Evolutionary conservation across 2,329 filamentous ascomycete genomes (phyloP), one percentile per base, ranked within the genome.

Genomic region (Colletotrichum graminicola): DNA sequence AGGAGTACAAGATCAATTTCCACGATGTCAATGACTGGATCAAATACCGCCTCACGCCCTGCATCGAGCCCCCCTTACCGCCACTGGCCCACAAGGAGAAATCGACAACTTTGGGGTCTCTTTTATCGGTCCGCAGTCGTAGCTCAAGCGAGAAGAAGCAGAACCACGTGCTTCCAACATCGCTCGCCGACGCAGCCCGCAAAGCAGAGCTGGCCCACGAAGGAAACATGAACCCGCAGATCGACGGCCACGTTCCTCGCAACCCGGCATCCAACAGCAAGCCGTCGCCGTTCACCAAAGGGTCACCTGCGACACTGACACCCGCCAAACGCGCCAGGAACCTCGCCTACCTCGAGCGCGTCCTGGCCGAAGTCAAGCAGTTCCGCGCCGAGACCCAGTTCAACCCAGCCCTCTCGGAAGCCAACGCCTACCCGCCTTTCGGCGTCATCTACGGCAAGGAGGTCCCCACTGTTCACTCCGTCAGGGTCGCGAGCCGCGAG

Each of bases 381-480:
- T 98, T 97, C 86, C 95, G 96, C 73, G 81, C 88, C 72, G 92
- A 95, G 76, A 88, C 95, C 1, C 85, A 87, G 1, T 91, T 93
- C 80, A 83, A 84, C 1, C 83, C 90, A 0, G 75, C 80, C 1
- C 90, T 92, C 75, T 87, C 90, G 21, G 80, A 82, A 0, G 78
- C 85, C n/a, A 97, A 97, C 78, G 78, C 80, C 0, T 98, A 98
- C 77, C 95, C 95, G 2, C 95, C 95, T 0, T 85, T 93, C 16
- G 91, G 93, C 0, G 88, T 97, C 57, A 89, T 98, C 11, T 98
- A 97, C 81, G 93, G 93, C 67, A 97, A 97, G 79, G 90, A 90
- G 32, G 93, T 92, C 0, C 95, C 95, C 0, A 98, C 95, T 0
- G 93, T 97, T 0, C 94, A 91, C 78, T 94, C 92, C 0, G 94